Base-by-base conservation (phyloP, 768 basidiomycete genomes). In the Tephrocybe sp. region DNA sequence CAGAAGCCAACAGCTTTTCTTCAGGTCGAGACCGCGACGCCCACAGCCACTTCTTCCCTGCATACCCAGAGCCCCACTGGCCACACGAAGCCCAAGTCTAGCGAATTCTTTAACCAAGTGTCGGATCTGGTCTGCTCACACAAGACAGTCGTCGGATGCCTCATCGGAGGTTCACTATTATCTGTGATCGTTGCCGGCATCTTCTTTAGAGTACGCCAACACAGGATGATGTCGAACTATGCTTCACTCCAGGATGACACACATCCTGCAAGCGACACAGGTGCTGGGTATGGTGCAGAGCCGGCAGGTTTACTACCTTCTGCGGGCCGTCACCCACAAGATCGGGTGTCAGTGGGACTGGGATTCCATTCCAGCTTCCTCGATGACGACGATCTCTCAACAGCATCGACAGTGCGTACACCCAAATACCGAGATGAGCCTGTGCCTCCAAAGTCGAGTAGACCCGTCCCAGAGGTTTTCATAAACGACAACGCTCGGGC, bases 1-100 rank as follows among this genome's bases (percentile, higher is more conserved):
- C 70, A 85, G 1, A 96, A 92, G 65, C 97, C 97, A 0, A 98
- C 94, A 1, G 83, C 75, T 0, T 83, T 84, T 58, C 82, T 97
- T 2, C 92, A 93, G 2, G 81, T 76, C 21, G 88, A 66, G 88
- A 93, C 58, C 87, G 80, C 32, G 71, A 73, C 30, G 83, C 84
- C 2, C 74, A 80, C 24, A 34, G 5, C 45, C 25, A 25, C 41
- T 15, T 38, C 34, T 20, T 28, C 52, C 20, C 54, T 12, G 28
- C 25, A 26, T n/a, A 11, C 59, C 63, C 14, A 53, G 6, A 84
- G 85, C 3, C 75, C 83, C 14, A 41, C 46, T 21, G 30, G 21
- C 14, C 28, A 18, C 37, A 32, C 51, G 14, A 33, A 46, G 9
- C 34, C 15, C 4, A 42, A 21, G 1, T 50, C 39, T 4, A 77